phyloP scores from a whole-genome alignment of 139 green algal species.

The Eudorina sp. region DNA sequence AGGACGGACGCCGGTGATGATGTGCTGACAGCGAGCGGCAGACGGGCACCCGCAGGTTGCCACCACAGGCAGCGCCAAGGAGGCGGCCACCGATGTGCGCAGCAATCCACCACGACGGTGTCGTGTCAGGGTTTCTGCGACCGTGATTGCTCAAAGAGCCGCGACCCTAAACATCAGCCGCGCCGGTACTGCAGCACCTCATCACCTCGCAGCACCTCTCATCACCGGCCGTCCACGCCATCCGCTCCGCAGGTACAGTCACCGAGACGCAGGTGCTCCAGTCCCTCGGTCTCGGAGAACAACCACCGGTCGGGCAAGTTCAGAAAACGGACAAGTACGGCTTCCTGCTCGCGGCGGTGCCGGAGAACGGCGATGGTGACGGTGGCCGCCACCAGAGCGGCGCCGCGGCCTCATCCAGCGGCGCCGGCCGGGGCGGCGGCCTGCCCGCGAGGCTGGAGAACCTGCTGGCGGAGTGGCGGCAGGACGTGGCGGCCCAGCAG shows the following conservation, averaged over 20 bases:
- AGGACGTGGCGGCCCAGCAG: background rate
- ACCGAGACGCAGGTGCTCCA: constrained; percentile 60
- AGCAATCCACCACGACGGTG: too few species aligned
- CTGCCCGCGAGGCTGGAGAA: background rate
- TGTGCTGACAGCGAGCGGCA: too few species aligned
- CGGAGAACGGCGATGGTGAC: background rate
- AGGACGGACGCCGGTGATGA: too few species aligned
- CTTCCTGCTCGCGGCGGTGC: constrained; percentile 50
- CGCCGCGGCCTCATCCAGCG: constrained; percentile 13
- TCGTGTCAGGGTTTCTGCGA: too few species aligned
- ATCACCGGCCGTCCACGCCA: too few species aligned
- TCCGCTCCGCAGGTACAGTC: constrained; percentile 38
- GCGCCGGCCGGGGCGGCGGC: background rate
- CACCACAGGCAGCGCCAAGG: too few species aligned
- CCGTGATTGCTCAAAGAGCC: too few species aligned
- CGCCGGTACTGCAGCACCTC: too few species aligned
- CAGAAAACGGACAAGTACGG: constrained; percentile 57
- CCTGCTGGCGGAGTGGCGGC: background rate
- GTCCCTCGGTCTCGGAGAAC: background rate
- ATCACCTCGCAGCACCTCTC: too few species aligned
- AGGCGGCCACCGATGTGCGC: too few species aligned
- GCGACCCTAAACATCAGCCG: too few species aligned
- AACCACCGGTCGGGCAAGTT: constrained; percentile 24
- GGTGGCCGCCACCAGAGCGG: background rate
- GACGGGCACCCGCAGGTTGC: too few species aligned